These are phyloP conservation scores for Fennellomyces sp. DNA, from an alignment of 371 early-diverging fungal species.

Conservation along the genomic window DNA sequence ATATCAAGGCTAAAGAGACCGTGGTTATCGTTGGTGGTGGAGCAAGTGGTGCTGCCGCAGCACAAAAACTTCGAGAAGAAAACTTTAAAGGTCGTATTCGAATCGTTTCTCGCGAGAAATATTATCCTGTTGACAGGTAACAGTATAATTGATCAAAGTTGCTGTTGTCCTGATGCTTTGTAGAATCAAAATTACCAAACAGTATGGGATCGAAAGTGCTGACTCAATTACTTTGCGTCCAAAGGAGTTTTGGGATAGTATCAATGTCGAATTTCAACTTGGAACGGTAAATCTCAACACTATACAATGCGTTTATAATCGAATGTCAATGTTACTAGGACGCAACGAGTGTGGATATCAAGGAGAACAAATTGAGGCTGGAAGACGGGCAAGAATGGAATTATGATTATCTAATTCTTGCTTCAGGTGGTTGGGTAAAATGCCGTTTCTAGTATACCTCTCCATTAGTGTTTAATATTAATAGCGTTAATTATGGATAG, in stretches of 20 bases:
- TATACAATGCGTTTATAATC: not conserved
- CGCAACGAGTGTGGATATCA: constrained; percentile 35
- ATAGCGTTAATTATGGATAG: constrained; percentile 18
- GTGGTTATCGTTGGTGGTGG: constrained; percentile 59
- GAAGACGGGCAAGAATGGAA: constrained; percentile 25
- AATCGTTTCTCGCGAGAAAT: constrained; percentile 46
- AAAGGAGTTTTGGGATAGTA: constrained; percentile 34
- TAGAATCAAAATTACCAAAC: constrained; percentile 53
- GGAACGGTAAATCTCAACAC: constrained; percentile 19
- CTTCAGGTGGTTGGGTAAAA: constrained; percentile 24
- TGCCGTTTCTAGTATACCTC: not conserved
- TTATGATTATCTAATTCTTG: constrained; percentile 36
- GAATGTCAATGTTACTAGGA: constrained; percentile 15
- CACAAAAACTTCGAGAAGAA: constrained; percentile 47
- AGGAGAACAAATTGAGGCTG: constrained; percentile 36
- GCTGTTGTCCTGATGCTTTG: not conserved
- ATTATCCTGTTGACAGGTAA: constrained; percentile 55
- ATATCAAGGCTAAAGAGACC: constrained; percentile 10
- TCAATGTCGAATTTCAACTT: constrained; percentile 41
- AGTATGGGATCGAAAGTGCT: constrained; percentile 28
- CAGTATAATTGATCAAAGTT: not conserved
- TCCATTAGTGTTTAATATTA: not conserved
- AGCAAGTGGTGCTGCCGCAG: constrained; percentile 48
- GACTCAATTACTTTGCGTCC: constrained; percentile 40
- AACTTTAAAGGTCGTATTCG: constrained; percentile 47